Evolutionary conservation across 1,284 basidiomycete species (phyloP).

Genomic region (Moesziomyces sp.): DNA sequence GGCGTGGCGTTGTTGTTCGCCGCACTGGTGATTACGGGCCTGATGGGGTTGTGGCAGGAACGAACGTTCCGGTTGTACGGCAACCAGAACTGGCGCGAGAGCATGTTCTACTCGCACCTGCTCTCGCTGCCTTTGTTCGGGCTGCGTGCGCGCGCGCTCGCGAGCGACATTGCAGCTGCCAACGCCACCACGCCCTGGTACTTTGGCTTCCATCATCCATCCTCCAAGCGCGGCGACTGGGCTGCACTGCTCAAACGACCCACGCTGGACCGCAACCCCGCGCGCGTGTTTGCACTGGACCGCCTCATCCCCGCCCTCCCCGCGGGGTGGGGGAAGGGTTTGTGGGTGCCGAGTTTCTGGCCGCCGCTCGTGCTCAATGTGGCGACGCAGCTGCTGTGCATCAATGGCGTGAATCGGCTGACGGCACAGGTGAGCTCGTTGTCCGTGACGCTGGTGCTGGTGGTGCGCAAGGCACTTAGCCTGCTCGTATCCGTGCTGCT

Average conservation of each 20-base stretch:
- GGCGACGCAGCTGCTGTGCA: conserved; percentile 85
- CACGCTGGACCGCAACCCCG: neutral
- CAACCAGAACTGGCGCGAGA: conserved; percentile 81
- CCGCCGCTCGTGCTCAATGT: conserved; percentile 78
- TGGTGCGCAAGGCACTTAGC: conserved; percentile 87
- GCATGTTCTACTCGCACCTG: conserved; percentile 80
- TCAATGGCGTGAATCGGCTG: conserved; percentile 88
- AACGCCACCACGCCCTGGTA: conserved; percentile 51
- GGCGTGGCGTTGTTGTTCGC: conserved; percentile 80
- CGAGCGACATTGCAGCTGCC: conserved; percentile 33
- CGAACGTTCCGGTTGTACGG: conserved; percentile 79
- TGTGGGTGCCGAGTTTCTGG: conserved; percentile 75
- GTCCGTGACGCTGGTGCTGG: conserved; percentile 86
- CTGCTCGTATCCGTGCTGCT: conserved; percentile 79
- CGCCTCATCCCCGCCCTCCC: conserved; percentile 12
- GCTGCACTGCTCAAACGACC: conserved; percentile 6
- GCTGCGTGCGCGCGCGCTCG: conserved; percentile 17
- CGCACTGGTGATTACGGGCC: conserved; percentile 82
- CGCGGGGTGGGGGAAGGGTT: conserved; percentile 5
- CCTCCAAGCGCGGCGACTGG: neutral
- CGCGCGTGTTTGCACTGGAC: conserved; percentile 60
- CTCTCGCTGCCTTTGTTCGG: conserved; percentile 80
- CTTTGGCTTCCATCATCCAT: conserved; percentile 39
- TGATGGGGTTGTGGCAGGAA: conserved; percentile 88
- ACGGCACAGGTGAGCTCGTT: conserved; percentile 79